Evolutionary conservation across 2,329 filamentous ascomycete genomes (phyloP).

Genomic region (Coniochaeta prunicola): DNA sequence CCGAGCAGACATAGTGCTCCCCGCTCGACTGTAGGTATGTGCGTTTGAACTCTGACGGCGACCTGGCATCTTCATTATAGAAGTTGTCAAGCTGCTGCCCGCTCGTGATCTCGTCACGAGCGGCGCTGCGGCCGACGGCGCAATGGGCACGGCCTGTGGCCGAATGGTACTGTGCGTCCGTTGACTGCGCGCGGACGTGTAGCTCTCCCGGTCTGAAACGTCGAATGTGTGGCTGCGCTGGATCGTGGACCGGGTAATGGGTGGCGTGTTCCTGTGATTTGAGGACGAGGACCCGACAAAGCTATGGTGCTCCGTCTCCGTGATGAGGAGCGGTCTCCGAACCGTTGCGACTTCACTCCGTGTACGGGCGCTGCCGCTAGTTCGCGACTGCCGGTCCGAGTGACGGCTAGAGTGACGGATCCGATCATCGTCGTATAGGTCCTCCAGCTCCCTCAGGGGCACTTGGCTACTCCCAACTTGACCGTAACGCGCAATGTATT

Average conservation of each 20-base stretch:
- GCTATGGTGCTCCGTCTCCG: slow-evolving; percentile 34
- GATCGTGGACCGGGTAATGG: slow-evolving; percentile 12
- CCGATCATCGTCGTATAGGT: slow-evolving; percentile 30
- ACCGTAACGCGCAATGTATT: slow-evolving; percentile 28
- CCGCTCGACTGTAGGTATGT: slow-evolving; percentile 11
- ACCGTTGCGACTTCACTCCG: slow-evolving; percentile 31
- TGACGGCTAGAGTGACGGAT: slow-evolving; percentile 32
- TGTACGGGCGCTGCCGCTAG: slow-evolving; percentile 24
- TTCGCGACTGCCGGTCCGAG: slow-evolving; percentile 24
- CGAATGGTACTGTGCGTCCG: slow-evolving; percentile 27
- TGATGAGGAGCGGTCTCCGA: slow-evolving; percentile 29
- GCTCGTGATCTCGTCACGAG: slow-evolving; percentile 23
- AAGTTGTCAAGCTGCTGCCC: slow-evolving; percentile 17
- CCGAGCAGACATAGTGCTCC: slow-evolving; percentile 18
- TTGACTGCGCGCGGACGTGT: slow-evolving; percentile 34
- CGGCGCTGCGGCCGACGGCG: slow-evolving; percentile 18
- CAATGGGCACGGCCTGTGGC: slow-evolving; percentile 11
- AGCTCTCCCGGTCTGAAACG: slow-evolving; percentile 31
- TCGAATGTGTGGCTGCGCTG: slow-evolving; percentile 23
- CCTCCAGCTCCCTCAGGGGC: slow-evolving; percentile 21
- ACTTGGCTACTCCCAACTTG: slow-evolving; percentile 18
- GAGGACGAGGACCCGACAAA: slow-evolving; percentile 29
- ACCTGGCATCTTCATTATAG: slow-evolving; percentile 12
- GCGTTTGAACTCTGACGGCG: slow-evolving; percentile 4
- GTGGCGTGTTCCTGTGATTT: slow-evolving; percentile 9